Percentiles rank a stretch among this genome's conserved stretches.
phyloP scores from a whole-genome alignment of 306 rosid species.

The Lupinus albus region DNA sequence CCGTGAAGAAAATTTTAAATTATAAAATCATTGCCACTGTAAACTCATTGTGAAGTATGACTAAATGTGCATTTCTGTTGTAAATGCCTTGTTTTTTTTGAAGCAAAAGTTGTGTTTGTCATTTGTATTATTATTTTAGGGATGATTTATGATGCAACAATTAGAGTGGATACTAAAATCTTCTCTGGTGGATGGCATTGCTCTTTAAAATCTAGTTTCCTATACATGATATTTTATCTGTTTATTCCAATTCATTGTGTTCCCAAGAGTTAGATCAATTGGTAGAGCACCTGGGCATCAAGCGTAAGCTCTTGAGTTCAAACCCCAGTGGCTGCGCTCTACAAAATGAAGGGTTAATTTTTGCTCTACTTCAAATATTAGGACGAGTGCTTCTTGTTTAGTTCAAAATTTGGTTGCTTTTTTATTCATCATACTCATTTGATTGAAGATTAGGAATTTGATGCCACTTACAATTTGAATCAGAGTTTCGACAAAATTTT shows the following conservation, averaged over 20 bases:
- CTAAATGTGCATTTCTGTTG: background rate
- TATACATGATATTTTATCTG: background rate
- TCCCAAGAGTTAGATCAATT: no score
- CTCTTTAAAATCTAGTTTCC: background rate
- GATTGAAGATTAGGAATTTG: constrained; percentile 14
- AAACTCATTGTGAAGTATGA: constrained; percentile 14
- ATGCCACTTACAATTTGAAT: constrained; percentile 27
- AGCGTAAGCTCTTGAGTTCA: no score
- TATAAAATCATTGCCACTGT: constrained; percentile 2
- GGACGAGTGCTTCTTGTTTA: constrained; percentile 27
- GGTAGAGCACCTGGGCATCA: no score
- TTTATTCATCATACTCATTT: constrained; percentile 11
- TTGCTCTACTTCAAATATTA: constrained; percentile 18
- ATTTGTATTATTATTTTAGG: background rate
- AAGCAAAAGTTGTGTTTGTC: constrained; percentile 18
- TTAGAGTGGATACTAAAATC: constrained; percentile 6
- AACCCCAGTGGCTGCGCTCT: no score
- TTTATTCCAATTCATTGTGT: constrained; percentile 13
- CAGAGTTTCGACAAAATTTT: no score
- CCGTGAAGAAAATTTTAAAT: constrained; percentile 21
- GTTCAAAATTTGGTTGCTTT: constrained; percentile 15
- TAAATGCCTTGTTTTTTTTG: background rate
- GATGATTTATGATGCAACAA: constrained; percentile 13
- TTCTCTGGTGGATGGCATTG: background rate
- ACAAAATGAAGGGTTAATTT: no score